Base-by-base conservation (phyloP, 768 basidiomycete species). In the Trametes meyenii region DNA sequence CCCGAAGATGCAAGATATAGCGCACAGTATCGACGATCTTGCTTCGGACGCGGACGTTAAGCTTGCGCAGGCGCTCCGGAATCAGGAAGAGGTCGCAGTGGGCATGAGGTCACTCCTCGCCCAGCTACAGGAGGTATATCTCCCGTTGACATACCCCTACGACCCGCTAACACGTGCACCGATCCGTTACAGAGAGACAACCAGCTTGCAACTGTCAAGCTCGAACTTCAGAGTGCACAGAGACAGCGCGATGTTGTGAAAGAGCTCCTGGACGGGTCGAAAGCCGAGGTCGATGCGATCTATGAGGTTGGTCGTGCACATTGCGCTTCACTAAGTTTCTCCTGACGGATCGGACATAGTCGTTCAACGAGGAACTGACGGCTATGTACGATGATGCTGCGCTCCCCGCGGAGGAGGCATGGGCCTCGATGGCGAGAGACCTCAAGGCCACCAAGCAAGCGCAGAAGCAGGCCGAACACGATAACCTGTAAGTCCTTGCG, bases 331-430 rank as follows among this genome's bases (percentile, higher is more conserved):
- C 36, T 36, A 35, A 43, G 43, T 23, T 33, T 26, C 56, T 13
- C 48, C 59, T 61, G 58, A 63, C 40, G 29, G 49, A 24, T 21
- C 8, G 45, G 3, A 11, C 42, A 1, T 63, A 96, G 94, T 90
- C 92, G 2, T 96, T 97, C 77, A 96, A 97, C 72, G 93, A 94
- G 70, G 94, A 96, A 72, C 81, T 97, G 35, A 94, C 95, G 65
- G 86, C 84, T 17, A 92, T 96, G 91, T 96, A 87, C 74, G 88
- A 89, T 52, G 92, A 95, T 60, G 85, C 84, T 26, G 84, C 89
- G 61, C 83, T 96, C 50, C 92, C 94, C 12, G 85, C 87, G 21
- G 85, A 88, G 50, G 91, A 94, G 29, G 92, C 93, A 1, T 95
- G 90, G 85, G 71, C 76, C n/a, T 88, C 88, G 1, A 81, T 96